These are phyloP conservation scores for Ceratobasidium sp. DNA, from an alignment of 1,284 basidiomycete species.

Conservation along the genomic window DNA sequence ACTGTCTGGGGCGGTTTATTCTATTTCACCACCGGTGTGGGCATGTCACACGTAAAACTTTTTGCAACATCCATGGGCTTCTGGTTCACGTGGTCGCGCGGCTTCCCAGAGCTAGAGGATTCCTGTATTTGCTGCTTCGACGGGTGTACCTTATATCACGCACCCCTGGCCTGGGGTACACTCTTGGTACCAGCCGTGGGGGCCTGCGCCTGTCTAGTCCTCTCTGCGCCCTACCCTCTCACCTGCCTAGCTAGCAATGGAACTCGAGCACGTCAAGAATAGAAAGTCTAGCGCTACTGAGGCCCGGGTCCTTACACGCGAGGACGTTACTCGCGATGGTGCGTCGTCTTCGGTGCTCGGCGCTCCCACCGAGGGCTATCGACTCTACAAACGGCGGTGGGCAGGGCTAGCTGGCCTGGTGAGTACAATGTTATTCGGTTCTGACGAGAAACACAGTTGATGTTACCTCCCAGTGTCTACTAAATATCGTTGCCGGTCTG, in stretches of 20 bases:
- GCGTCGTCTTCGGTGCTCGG: not conserved
- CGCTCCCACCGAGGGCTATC: slow-evolving; percentile 52
- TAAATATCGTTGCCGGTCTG: slow-evolving; percentile 70
- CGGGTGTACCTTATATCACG: not conserved
- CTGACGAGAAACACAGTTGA: not conserved
- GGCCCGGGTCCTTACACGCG: slow-evolving; percentile 11
- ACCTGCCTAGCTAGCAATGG: not conserved
- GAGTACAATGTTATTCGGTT: not conserved
- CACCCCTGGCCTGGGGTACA: not conserved
- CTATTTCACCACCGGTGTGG: too few relatives aligned
- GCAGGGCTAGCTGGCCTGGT: slow-evolving; percentile 68
- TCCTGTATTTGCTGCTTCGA: not conserved
- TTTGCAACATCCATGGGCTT: not conserved
- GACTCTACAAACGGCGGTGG: slow-evolving; percentile 72
- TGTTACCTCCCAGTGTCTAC: slow-evolving; percentile 57
- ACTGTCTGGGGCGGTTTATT: too few relatives aligned
- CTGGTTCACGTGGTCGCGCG: not conserved
- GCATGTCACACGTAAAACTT: not conserved
- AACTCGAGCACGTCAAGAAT: not conserved
- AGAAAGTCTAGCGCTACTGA: slow-evolving; percentile 7
- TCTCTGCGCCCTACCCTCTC: not conserved
- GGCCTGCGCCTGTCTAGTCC: not conserved
- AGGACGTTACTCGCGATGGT: not conserved
- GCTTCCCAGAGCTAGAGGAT: not conserved
- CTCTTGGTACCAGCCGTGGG: not conserved